Evolutionary conservation across 768 basidiomycete species (phyloP), one percentile per base, ranked within the genome.

Genomic region (Sistotremastrum suecicum): DNA sequence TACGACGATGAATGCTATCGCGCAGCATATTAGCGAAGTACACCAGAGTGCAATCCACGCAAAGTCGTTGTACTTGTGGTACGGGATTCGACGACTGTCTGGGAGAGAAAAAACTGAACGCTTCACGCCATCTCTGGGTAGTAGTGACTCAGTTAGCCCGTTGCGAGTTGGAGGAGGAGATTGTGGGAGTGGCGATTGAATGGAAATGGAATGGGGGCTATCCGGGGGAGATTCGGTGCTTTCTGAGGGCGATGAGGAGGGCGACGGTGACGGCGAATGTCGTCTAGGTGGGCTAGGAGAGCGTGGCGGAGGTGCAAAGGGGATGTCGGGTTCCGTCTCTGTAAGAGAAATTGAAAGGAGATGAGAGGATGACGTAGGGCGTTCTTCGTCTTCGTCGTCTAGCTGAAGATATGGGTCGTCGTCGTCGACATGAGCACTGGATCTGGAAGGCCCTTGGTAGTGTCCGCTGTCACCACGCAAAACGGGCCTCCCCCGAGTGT

Each of bases 401-500:
- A 86, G 65, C 37, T 77, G 74, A 47, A 87, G 69, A 71, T 86
- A 85, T 37, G 83, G 83, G 61, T 85, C 82, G 39, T 81, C 78
- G 52, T 76, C 77, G 29, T 81, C 80, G 10, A 47, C 53, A 39
- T 70, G 66, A 7, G 59, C 64, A 41, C 46, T 51, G 31, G 43
- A 46, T 49, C 50, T 55, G 37, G 58, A 61, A 12, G 58, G 61
- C 48, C 20, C 20, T 20, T 20, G 20, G 20, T 20, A 20, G 20
- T 20, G 59, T 54, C 43, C 59, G 57, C 56, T 56, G 51, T 69
- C 63, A 44, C 66, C 55, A 49, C 70, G 66, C 32, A 86, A 66
- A 64, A 85, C 83, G 1, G 85, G 85, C 28, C 48, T 40, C 31
- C 54, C 53, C 31, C 54, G 46, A 34, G 53, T 53, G 31, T 51